Percentiles rank a stretch among this genome's conserved stretches.
phyloP scores from a whole-genome alignment of 805 yeast genomes.

The Saccharomycopsis sp. region DNA sequence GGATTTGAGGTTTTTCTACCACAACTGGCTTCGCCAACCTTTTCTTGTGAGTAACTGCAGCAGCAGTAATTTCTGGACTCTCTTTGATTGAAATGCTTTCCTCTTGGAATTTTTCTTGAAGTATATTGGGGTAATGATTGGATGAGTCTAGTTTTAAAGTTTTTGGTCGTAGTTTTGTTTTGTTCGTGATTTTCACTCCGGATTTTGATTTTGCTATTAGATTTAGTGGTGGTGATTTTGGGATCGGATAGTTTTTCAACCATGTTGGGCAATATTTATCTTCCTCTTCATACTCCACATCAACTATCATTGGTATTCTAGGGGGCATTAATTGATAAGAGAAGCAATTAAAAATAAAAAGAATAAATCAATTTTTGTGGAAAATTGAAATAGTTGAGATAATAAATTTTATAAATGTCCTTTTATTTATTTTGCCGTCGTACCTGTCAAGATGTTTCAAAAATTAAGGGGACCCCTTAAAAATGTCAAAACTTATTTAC shows the following conservation, averaged over 20 bases:
- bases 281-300: too few species aligned
- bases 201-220: neutral
- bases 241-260: slow-evolving; percentile 7
- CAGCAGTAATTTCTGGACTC: neutral
- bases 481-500: neutral
- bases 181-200: neutral
- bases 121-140: neutral
- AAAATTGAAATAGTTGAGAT: too few species aligned
- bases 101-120: neutral
- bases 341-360: too few species aligned
- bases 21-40: neutral
- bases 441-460: too few species aligned
- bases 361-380: too few species aligned
- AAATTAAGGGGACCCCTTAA: neutral
- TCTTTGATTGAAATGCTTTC: neutral
- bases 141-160: neutral
- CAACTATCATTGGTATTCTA: too few species aligned
- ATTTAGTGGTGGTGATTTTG: too few species aligned
- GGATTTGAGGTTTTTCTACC: neutral
- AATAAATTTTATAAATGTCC: too few species aligned
- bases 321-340: too few species aligned
- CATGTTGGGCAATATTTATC: slow-evolving; percentile 9
- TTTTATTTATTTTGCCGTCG: too few species aligned
- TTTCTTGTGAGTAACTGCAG: neutral
- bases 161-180: neutral